These are phyloP conservation scores for Thelonectria olida DNA, from an alignment of 2,329 filamentous ascomycete species.

Conservation along the genomic window DNA sequence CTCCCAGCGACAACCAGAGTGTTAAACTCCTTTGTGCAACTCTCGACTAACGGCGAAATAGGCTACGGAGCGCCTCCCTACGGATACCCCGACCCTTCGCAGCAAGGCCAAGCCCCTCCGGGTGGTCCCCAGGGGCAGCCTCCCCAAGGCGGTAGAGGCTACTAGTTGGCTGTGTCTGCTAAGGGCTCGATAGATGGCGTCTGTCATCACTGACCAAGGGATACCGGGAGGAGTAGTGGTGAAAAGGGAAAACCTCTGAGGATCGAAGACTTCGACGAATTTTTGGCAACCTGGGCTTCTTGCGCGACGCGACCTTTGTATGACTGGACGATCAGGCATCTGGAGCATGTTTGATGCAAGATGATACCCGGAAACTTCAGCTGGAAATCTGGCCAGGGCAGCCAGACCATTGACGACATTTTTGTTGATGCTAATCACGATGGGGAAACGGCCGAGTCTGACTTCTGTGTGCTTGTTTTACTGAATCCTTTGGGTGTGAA, in stretches of 20 bases:
- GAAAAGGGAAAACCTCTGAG: conserved; percentile 21
- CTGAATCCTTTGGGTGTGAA: conserved; percentile 28
- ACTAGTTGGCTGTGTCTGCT: conserved; percentile 43
- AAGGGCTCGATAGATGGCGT: conserved; percentile 1
- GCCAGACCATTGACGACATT: conserved; percentile 41
- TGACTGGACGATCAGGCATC: conserved; percentile 38
- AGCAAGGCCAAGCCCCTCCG: conserved; percentile 49
- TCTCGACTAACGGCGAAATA: conserved; percentile 33
- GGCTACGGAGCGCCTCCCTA: conserved; percentile 48
- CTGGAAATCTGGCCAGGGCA: conserved; percentile 37
- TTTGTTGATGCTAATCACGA: conserved; percentile 37
- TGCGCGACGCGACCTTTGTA: conserved; percentile 40
- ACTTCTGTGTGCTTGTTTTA: conserved; percentile 24
- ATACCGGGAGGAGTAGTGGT: conserved; percentile 16
- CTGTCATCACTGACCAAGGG: conserved; percentile 1
- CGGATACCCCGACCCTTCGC: conserved; percentile 57
- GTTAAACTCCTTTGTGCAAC: too few relatives aligned
- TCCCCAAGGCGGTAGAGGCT: conserved; percentile 53
- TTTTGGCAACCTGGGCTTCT: conserved; percentile 33
- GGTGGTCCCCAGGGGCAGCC: conserved; percentile 43
- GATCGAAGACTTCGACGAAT: conserved; percentile 33
- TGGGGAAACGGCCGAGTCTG: conserved; percentile 30
- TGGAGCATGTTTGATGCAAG: conserved; percentile 42
- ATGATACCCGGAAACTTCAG: conserved; percentile 42
- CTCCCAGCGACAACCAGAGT: too few relatives aligned